Evolutionary conservation across 1,284 basidiomycete species (phyloP).

Genomic region (Ganoderma meredithae): DNA sequence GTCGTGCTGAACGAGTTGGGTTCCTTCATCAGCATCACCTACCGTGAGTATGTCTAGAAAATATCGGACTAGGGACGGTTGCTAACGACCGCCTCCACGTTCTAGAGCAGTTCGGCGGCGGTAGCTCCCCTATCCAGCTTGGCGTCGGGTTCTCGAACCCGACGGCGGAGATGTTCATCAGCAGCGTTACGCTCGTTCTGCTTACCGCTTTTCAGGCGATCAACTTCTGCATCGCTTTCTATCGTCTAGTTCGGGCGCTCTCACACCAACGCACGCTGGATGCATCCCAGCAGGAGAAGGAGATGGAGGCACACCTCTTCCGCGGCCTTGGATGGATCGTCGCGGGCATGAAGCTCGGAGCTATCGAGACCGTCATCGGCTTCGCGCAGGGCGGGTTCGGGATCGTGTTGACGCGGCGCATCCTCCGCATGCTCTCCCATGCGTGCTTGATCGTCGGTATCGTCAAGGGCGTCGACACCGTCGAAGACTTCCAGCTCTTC

Average conservation of each 20-base stretch:
- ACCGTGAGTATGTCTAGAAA: conserved; percentile 50
- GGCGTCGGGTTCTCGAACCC: conserved; percentile 52
- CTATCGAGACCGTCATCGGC: conserved; percentile 69
- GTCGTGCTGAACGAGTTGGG: conserved; percentile 63
- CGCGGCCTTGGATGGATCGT: conserved; percentile 71
- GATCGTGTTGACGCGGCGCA: conserved; percentile 58
- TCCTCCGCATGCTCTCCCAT: conserved; percentile 62
- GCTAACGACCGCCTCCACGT: not conserved
- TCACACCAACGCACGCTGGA: conserved; percentile 61
- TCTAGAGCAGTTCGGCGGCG: conserved; percentile 23
- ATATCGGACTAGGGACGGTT: not conserved
- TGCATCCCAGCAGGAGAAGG: conserved; percentile 39
- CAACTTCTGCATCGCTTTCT: conserved; percentile 63
- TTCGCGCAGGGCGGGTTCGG: conserved; percentile 64
- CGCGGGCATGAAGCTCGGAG: conserved; percentile 64
- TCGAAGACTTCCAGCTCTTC: conserved; percentile 44
- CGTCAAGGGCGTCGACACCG: conserved; percentile 56
- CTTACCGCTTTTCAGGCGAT: conserved; percentile 63
- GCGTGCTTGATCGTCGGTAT: conserved; percentile 64
- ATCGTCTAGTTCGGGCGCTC: conserved; percentile 59
- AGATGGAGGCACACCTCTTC: conserved; percentile 58
- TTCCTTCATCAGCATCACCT: conserved; percentile 68
- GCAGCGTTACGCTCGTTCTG: conserved; percentile 63
- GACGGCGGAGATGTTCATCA: conserved; percentile 59
- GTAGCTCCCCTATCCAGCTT: conserved; percentile 35